phyloP scores from a whole-genome alignment of 1,284 basidiomycete genomes.

The Apiotrichum brassicae region DNA sequence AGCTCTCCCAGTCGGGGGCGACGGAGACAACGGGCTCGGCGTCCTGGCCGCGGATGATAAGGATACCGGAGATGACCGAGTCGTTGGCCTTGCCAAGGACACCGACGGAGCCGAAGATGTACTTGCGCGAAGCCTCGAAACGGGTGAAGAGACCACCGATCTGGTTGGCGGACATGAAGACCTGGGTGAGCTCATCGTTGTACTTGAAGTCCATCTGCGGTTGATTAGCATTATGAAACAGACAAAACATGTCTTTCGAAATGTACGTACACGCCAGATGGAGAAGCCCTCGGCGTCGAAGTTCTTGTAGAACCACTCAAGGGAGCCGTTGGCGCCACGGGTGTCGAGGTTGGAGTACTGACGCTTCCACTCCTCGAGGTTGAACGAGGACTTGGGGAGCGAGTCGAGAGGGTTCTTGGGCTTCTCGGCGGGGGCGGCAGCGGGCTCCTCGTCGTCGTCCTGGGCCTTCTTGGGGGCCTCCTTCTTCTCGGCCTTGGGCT shows the following conservation, averaged over 20 bases:
- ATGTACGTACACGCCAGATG: constrained; percentile 65
- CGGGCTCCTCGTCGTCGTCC: constrained; percentile 54
- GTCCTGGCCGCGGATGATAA: constrained; percentile 71
- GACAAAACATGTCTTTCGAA: too few relatives aligned
- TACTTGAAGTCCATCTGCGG: constrained; percentile 95
- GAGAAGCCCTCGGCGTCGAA: constrained; percentile 89
- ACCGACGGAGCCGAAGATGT: constrained; percentile 87
- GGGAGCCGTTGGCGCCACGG: constrained; percentile 66
- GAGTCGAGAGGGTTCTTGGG: constrained; percentile 89
- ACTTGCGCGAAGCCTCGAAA: constrained; percentile 88
- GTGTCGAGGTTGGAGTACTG: constrained; percentile 98
- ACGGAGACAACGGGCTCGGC: constrained; percentile 64
- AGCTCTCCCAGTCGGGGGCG: constrained; percentile 87
- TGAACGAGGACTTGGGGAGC: constrained; percentile 84
- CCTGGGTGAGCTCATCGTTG: constrained; percentile 85
- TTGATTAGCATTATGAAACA: too few relatives aligned
- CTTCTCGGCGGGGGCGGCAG: constrained; percentile 50
- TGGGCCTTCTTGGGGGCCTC: constrained; percentile 53
- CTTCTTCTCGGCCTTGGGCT: constrained; percentile 53
- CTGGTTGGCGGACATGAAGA: constrained; percentile 78
- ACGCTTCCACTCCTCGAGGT: constrained; percentile 97
- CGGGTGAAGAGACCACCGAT: constrained; percentile 93
- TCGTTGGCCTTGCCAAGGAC: constrained; percentile 78
- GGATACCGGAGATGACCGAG: constrained; percentile 67
- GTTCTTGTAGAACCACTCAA: constrained; percentile 81